Evolutionary conservation across 192 early-diverging fungal species (phyloP).

Genomic region (Pecoramyces ruminantium): DNA sequence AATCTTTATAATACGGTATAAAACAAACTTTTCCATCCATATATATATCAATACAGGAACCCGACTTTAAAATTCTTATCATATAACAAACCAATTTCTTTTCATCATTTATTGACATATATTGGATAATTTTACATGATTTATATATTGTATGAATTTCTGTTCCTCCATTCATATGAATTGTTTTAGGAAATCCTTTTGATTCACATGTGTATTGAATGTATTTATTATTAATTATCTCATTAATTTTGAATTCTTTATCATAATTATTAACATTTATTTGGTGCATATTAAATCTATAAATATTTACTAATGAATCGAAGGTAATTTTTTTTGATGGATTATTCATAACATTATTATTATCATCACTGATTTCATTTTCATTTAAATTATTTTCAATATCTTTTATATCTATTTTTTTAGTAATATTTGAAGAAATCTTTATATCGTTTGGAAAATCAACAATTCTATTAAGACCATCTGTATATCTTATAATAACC

Average conservation of each 20-base stretch:
- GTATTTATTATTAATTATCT: neutral
- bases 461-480: neutral
- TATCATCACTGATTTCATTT: neutral
- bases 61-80: neutral
- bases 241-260: neutral
- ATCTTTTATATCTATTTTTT: neutral
- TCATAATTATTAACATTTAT: neutral
- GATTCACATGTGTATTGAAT: neutral
- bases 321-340: neutral
- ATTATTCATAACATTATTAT: neutral
- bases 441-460: neutral
- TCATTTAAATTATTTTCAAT: neutral
- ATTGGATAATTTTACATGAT: neutral
- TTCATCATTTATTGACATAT: neutral
- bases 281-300: neutral
- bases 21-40: neutral
- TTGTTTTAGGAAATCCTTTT: neutral
- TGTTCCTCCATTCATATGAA: neutral
- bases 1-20: neutral
- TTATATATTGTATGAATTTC: neutral
- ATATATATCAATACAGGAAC: neutral
- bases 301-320: neutral
- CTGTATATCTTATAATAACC: neutral
- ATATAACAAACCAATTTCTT: neutral
- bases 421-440: neutral